Evolutionary conservation across 805 yeast species (phyloP), one percentile per base, ranked within the genome.

Genomic region (Tetrapisispora fleetii): DNA sequence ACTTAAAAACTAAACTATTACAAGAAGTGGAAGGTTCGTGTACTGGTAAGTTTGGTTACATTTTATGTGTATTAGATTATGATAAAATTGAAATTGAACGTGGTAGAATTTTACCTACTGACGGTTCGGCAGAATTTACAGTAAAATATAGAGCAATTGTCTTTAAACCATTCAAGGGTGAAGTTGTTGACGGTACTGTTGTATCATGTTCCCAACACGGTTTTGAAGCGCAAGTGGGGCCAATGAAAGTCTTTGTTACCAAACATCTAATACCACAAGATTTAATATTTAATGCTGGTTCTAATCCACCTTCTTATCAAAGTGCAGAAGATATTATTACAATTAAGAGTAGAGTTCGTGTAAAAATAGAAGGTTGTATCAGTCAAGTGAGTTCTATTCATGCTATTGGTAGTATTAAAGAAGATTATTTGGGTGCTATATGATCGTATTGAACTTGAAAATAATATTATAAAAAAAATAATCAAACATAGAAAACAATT

Each of bases 1-100:
- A 81, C 62, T 74, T 93, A 57, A 81, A 95, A 63, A 86, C 89
- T 62, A 90, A 91, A 67, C 75, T 93, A 53, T 76, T 93, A 50
- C 89, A 87, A 55, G 99, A 93, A 64, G 99, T 93, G 40, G 99
- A 93, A 70, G 99, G 99, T 24, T 89, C 98, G 1, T 93, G 98
- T 70, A 90, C 98, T 0, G 99, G 99, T 59, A 96, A 93, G 67
- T 93, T 93, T 72, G 99, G 99, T 14, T 93, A 93, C 67, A 93
- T 93, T 56, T 83, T 93, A 50, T 91, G 97, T 69, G 99, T 93
- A 40, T 74, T 93, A 63, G 98, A 93, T 63, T 87, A 95, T 55
- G 88, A 87, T 84, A 79, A 83, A 55, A 88, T 93, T 50, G 97
- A 93, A 62, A 95, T 93, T 35, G 99, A 96, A 43, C 83, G 88